A percentile compares a stretch with the other conserved stretches of the same genome.
These are phyloP conservation scores for Didymella segeticola DNA, from an alignment of 2,329 filamentous ascomycete genomes.

Conservation along the genomic window DNA sequence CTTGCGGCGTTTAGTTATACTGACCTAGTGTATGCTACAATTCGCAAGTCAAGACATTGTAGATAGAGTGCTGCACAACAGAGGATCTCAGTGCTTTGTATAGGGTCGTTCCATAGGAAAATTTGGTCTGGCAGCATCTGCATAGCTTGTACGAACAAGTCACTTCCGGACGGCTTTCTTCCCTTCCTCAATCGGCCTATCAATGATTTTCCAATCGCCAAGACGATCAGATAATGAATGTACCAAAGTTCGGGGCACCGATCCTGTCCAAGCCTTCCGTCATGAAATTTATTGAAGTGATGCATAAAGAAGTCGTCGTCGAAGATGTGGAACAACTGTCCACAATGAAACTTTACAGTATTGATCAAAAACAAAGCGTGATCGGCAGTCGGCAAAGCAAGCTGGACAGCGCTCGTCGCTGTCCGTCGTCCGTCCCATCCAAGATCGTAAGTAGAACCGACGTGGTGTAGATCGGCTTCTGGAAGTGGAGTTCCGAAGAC, in stretches of 20 bases:
- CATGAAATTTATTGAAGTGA: not conserved
- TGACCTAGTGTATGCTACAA: not conserved
- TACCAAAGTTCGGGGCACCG: not conserved
- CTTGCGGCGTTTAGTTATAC: not conserved
- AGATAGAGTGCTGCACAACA: not conserved
- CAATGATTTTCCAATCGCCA: not conserved
- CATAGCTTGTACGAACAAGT: constrained; percentile 1
- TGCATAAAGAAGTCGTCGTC: not conserved
- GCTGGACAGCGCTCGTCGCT: not conserved
- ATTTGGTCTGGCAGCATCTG: constrained; percentile 1
- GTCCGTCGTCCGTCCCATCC: constrained; percentile 3
- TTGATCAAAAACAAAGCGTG: not conserved
- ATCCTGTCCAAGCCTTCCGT: not conserved
- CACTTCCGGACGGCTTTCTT: not conserved
- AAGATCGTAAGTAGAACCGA: not conserved
- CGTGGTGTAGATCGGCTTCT: not conserved
- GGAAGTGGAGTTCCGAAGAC: not conserved
- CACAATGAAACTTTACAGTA: not conserved
- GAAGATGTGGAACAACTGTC: not conserved
- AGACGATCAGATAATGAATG: not conserved
- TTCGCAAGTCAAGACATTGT: not conserved
- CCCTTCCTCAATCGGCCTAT: not conserved
- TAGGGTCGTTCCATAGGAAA: not conserved
- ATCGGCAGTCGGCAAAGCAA: not conserved
- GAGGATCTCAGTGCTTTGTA: not conserved